Conservation (phyloP, 2,329 filamentous ascomycete species). For the Diplodia intermedia region DNA sequence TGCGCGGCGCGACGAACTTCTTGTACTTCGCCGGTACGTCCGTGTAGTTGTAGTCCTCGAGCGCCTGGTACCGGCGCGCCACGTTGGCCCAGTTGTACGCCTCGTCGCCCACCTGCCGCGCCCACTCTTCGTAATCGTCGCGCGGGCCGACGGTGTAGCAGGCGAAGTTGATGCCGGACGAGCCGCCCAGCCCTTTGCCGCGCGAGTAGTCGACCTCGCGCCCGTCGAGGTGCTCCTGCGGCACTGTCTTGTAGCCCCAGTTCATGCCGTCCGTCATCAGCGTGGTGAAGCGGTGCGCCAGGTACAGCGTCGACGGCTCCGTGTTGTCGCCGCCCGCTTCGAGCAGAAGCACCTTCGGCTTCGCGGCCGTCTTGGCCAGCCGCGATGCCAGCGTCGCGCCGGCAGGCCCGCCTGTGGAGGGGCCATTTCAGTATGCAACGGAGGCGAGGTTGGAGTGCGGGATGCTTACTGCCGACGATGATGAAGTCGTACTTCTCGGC, state of each 20-base stretch:
- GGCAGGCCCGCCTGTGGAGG: conserved; percentile 62
- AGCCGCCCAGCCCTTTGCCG: conserved; percentile 57
- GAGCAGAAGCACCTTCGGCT: conserved; percentile 64
- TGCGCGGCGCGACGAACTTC: conserved; percentile 55
- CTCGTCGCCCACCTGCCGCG: conserved; percentile 61
- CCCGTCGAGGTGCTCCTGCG: conserved; percentile 48
- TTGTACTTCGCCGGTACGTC: conserved; percentile 40
- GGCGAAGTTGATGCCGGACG: conserved; percentile 53
- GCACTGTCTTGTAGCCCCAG: conserved; percentile 55
- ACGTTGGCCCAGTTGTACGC: conserved; percentile 63
- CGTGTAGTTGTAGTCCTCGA: conserved; percentile 63
- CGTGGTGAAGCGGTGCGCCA: conserved; percentile 63
- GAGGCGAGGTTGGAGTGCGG: background rate
- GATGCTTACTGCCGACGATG: conserved; percentile 50
- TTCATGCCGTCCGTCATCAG: conserved; percentile 58
- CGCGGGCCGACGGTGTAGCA: conserved; percentile 62
- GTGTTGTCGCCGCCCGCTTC: conserved; percentile 63
- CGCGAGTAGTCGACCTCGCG: conserved; percentile 52
- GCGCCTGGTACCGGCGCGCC: conserved; percentile 57
- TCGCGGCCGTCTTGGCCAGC: conserved; percentile 56
- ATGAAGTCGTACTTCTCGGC: conserved; percentile 46
- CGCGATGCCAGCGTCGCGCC: conserved; percentile 63
- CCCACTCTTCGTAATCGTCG: conserved; percentile 70
- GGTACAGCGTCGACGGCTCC: conserved; percentile 45
- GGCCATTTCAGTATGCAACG: background rate